Conservation (phyloP, 2,329 filamentous ascomycete species). For the Xylaria sp. region DNA sequence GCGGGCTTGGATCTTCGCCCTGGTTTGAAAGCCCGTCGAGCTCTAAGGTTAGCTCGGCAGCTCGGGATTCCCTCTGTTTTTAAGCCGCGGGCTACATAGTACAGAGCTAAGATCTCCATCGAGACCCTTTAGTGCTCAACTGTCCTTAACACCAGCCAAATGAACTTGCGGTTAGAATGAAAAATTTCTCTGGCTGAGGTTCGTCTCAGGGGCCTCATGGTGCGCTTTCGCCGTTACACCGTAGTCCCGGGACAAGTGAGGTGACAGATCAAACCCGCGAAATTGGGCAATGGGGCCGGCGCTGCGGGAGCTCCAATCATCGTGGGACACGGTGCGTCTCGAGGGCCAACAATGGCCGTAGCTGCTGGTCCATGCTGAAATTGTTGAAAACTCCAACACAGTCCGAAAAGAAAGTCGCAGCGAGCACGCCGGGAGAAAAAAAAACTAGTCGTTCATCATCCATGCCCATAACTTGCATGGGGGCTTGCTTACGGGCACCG, state of each 20-base stretch:
- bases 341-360: slow-evolving; percentile 12
- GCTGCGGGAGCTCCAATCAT: slow-evolving; percentile 30
- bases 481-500: slow-evolving; percentile 24
- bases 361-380: slow-evolving; percentile 7
- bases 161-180: not conserved
- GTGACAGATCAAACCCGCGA: slow-evolving; percentile 12
- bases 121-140: not conserved
- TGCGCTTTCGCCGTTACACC: not conserved
- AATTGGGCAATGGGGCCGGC: slow-evolving; percentile 28
- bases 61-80: slow-evolving; percentile 12
- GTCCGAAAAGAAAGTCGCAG: not conserved
- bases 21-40: not conserved
- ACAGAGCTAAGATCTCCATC: not conserved
- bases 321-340: slow-evolving; percentile 27
- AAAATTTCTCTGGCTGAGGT: slow-evolving; percentile 15
- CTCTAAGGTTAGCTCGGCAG: too few relatives aligned
- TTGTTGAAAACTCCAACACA: not conserved
- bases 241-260: not conserved
- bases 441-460: slow-evolving; percentile 10
- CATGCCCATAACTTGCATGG: slow-evolving; percentile 21
- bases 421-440: too few relatives aligned
- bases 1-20: not conserved
- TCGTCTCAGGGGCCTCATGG: not conserved
- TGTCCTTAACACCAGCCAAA: not conserved
- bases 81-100: not conserved